Evolutionary conservation across 1,139 yeast species (phyloP).

Genomic region (Debaryomyces sp.): DNA sequence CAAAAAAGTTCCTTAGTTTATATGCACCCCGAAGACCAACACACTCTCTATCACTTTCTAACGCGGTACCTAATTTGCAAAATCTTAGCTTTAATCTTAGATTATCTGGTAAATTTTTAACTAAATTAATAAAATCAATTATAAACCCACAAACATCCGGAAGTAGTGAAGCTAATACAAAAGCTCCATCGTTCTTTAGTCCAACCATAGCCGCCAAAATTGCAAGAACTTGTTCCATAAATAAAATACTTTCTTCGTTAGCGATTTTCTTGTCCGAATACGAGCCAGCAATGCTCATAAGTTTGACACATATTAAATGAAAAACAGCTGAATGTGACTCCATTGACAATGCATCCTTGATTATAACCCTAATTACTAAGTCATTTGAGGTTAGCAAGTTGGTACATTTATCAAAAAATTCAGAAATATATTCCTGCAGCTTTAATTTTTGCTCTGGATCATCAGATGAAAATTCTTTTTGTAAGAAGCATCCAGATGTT

Average conservation of each 20-base stretch:
- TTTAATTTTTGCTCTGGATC: conserved; percentile 29
- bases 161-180: conserved; percentile 35
- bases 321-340: conserved; percentile 52
- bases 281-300: conserved; percentile 26
- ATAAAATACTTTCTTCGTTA: conserved; percentile 36
- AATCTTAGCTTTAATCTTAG: conserved; percentile 59
- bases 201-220: conserved; percentile 42
- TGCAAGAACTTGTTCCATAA: conserved; percentile 42
- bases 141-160: conserved; percentile 36
- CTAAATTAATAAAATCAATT: conserved; percentile 35
- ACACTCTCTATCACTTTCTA: conserved; percentile 45
- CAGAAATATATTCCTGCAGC: conserved; percentile 35
- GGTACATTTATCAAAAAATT: conserved; percentile 54
- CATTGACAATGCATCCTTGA: conserved; percentile 46
- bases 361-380: conserved; percentile 48
- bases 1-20: conserved; percentile 59
- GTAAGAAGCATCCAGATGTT: conserved; percentile 56
- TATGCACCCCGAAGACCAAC: conserved; percentile 58
- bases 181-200: conserved; percentile 41
- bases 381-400: conserved; percentile 52
- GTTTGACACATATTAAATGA: conserved; percentile 36
- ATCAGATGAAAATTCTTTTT: conserved; percentile 28
- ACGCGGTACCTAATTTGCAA: conserved; percentile 54
- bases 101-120: conserved; percentile 38
- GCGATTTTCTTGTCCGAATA: conserved; percentile 29